Conservation (phyloP, 1,139 yeast species). For the Wickerhamiella pararugosa region DNA sequence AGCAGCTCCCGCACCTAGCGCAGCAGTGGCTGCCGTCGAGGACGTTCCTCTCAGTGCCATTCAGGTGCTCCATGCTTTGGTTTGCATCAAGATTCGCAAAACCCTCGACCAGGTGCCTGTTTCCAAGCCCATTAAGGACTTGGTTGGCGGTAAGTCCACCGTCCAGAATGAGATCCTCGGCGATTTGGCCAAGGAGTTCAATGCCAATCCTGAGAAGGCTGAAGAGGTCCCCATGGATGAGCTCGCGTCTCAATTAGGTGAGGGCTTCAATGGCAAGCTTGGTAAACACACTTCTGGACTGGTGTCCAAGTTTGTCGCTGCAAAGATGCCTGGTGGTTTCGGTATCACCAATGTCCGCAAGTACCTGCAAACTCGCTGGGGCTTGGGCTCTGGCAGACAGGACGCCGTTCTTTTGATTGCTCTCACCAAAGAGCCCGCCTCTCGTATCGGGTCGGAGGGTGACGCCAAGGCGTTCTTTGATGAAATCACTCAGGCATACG, state of each 20-base stretch:
- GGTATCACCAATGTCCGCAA: slow-evolving; percentile 83
- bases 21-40: slow-evolving; percentile 66
- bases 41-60: slow-evolving; percentile 84
- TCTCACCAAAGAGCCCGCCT: slow-evolving; percentile 77
- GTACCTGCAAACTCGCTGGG: slow-evolving; percentile 80
- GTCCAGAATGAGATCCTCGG: slow-evolving; percentile 97
- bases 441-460: slow-evolving; percentile 68
- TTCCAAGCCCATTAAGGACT: slow-evolving; percentile 86
- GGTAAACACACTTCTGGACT: slow-evolving; percentile 89
- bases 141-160: slow-evolving; percentile 96
- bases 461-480: slow-evolving; percentile 90
- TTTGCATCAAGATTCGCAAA: slow-evolving; percentile 91
- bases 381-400: slow-evolving; percentile 86
- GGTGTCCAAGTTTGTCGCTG: slow-evolving; percentile 79
- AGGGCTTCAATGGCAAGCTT: slow-evolving; percentile 67
- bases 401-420: slow-evolving; percentile 76
- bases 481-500: slow-evolving; percentile 68
- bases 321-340: slow-evolving; percentile 99
- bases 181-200: slow-evolving; percentile 95
- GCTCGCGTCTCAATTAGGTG: slow-evolving; percentile 90
- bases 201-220: slow-evolving; percentile 95
- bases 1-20: slow-evolving; percentile 46
- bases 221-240: slow-evolving; percentile 95
- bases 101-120: slow-evolving; percentile 72
- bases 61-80: slow-evolving; percentile 71